Evolutionary conservation across 768 basidiomycete genomes (phyloP).

Genomic region (Tephrocybe sp.): DNA sequence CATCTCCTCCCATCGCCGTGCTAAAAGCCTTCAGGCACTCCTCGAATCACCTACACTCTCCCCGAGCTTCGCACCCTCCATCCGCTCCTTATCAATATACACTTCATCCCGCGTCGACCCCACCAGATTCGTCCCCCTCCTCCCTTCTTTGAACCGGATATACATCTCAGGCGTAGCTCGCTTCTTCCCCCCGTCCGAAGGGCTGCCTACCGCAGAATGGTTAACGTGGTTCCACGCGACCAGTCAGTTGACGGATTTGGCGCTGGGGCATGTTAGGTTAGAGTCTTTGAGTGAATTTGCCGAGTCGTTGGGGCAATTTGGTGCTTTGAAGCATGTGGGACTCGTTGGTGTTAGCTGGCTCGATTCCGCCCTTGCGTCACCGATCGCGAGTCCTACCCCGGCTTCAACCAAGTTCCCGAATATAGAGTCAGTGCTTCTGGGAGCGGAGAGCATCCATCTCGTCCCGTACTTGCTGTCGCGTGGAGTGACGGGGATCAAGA

Average conservation of each 20-base stretch:
- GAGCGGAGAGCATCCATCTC: background rate
- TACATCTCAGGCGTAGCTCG: background rate
- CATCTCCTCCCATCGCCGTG: background rate
- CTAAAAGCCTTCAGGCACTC: background rate
- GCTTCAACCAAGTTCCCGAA: background rate
- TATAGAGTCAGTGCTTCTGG: background rate
- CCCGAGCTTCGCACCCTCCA: background rate
- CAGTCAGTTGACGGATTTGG: background rate
- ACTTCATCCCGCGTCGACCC: background rate
- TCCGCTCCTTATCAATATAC: background rate
- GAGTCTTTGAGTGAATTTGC: background rate
- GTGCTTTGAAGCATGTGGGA: background rate
- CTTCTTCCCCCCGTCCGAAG: too few relatives aligned
- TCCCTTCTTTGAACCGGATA: background rate
- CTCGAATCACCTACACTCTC: background rate
- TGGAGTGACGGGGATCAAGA: background rate
- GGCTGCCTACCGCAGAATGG: background rate
- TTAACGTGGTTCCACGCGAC: background rate
- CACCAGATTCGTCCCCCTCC: too few relatives aligned
- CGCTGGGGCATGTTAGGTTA: background rate
- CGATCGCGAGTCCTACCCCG: background rate
- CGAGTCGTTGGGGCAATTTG: background rate
- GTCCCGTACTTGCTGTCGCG: background rate
- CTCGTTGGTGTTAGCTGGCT: background rate
- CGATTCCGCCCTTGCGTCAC: background rate